These are phyloP conservation scores for Singerocomus inundabilis DNA, from an alignment of 1,284 basidiomycete genomes.

Conservation along the genomic window DNA sequence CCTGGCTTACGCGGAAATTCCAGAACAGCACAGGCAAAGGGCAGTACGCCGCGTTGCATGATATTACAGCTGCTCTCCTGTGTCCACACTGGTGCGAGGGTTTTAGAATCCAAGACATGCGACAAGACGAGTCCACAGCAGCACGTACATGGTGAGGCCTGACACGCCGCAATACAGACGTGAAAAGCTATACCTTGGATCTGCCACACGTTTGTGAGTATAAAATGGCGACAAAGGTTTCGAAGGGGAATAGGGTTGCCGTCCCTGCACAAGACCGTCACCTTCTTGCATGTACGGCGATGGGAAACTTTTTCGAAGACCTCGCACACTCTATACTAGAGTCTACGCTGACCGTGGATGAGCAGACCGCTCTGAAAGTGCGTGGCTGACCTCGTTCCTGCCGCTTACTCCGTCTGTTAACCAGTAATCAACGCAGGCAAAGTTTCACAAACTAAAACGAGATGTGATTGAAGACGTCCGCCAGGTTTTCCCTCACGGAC, in stretches of 20 bases:
- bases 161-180: neutral
- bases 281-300: conserved; percentile 1
- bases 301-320: conserved; percentile 34
- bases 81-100: too few species aligned
- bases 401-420: neutral
- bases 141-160: too few species aligned
- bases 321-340: conserved; percentile 25
- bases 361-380: conserved; percentile 28
- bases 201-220: neutral
- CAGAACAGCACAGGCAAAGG: neutral
- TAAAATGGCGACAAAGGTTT: neutral
- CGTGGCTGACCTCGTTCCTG: neutral
- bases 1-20: neutral
- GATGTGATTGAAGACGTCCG: conserved; percentile 33
- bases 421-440: conserved; percentile 18
- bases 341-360: conserved; percentile 24
- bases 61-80: too few species aligned
- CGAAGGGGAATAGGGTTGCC: neutral
- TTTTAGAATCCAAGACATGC: too few species aligned
- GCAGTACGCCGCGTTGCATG: too few species aligned
- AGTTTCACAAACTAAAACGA: conserved; percentile 31
- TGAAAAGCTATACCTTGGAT: neutral
- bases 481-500: conserved; percentile 29
- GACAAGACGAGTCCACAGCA: too few species aligned
- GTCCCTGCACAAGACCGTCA: neutral